A percentile compares a stretch with the other conserved stretches of the same genome.
These are phyloP conservation scores for Phytophthora constricta DNA, from an alignment of 352 stramenopile species.

Conservation along the genomic window DNA sequence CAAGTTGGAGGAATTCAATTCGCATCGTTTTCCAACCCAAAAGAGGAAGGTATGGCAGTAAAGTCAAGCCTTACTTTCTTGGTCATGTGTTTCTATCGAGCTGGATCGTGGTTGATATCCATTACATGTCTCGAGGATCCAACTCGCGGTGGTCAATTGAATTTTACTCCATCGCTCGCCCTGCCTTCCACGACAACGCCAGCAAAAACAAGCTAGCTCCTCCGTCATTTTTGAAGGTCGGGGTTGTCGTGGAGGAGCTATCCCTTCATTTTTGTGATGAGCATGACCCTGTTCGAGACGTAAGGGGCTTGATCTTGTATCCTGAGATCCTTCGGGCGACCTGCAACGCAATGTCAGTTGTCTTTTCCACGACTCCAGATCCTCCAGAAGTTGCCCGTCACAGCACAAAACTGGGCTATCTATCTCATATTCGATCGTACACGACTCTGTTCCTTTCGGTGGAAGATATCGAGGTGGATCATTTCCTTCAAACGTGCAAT, in stretches of 20 bases:
- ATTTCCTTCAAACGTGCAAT: conserved; percentile 78
- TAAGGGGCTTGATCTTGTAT: conserved; percentile 51
- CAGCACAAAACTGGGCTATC: conserved; percentile 63
- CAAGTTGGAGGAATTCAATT: conserved; percentile 87
- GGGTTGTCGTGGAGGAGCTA: conserved; percentile 47
- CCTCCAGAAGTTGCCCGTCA: conserved; percentile 57
- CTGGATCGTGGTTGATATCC: conserved; percentile 74
- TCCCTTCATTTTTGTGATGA: conserved; percentile 77
- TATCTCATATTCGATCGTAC: conserved; percentile 72
- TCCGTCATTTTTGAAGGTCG: conserved; percentile 44
- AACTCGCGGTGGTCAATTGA: conserved; percentile 18
- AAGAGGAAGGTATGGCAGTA: conserved; percentile 12
- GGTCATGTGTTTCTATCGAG: conserved; percentile 69
- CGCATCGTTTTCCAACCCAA: conserved; percentile 48
- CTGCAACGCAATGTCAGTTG: conserved; percentile 45
- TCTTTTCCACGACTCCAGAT: conserved; percentile 56
- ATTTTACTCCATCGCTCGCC: conserved; percentile 15
- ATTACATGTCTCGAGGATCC: conserved; percentile 74
- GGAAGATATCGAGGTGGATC: conserved; percentile 62
- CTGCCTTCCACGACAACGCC: conserved; percentile 24
- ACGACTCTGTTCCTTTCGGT: conserved; percentile 58
- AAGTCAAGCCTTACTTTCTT: conserved; percentile 56
- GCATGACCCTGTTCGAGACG: conserved; percentile 43
- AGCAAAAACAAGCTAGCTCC: conserved; percentile 7
- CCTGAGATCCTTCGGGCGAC: conserved; percentile 62